Evolutionary conservation across 768 basidiomycete genomes (phyloP), one percentile per base, ranked within the genome.

Genomic region (Exsudoporus frostii): DNA sequence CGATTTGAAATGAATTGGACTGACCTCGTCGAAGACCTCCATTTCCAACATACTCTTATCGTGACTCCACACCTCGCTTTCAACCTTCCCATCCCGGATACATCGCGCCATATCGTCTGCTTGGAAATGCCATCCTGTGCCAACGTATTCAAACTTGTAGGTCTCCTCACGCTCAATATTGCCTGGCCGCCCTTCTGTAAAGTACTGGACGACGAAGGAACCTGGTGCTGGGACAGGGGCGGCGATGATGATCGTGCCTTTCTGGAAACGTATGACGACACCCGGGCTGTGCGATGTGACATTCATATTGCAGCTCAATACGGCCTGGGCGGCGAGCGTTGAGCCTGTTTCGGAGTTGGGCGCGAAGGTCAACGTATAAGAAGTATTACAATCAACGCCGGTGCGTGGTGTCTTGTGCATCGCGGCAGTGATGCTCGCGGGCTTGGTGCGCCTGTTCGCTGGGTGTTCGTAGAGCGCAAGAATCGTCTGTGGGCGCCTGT

Each of bases 51-150:
- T 59, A 50, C 76, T 78, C 65, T 80, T 79, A 27, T 76, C 74
- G 55, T 72, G 75, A 2, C 72, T 70, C 76, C 79, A 79, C 25
- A 71, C 43, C 4, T 74, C 72, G 56, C 78, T 78, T 68, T 80
- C 72, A 76, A 45, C 77, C 78, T 22, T 72, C 7, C 19, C 20
- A 20, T 33, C 11, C 40, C 33, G 53, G 24, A 80, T 59, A 53
- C 75, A 76, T 20, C 76, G 57, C 7, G 75, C 80, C 30, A 78
- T 77, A 45, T 81, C 79, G 55, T 81, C 79, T 11, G 77, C 79
- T 60, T 81, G 76, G 66, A 74, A 82, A 60, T 77, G 69, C 74
- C 75, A 79, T 1, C 79, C 76, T 17, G 71, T 66, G 30, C 75
- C 74, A 14, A 55, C 45, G 36, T 69, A 69, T 47, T 64, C 57